These are phyloP conservation scores for Multifurca ochricompacta DNA, from an alignment of 768 basidiomycete genomes.

Conservation along the genomic window DNA sequence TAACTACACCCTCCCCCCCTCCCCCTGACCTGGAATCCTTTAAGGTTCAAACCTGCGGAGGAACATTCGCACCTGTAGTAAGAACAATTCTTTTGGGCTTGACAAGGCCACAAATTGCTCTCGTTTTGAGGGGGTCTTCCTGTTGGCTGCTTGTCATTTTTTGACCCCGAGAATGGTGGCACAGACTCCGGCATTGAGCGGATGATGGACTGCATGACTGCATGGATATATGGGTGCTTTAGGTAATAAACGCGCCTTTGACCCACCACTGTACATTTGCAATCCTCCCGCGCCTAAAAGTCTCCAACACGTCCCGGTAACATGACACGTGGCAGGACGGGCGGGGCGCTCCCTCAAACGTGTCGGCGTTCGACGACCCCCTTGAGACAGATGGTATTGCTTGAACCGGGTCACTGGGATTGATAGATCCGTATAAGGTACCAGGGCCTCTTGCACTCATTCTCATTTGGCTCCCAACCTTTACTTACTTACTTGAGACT, in stretches of 20 bases:
- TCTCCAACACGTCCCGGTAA: conserved; percentile 4
- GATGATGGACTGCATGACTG: neutral
- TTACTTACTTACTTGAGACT: neutral
- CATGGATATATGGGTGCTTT: neutral
- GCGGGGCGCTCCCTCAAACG: conserved; percentile 6
- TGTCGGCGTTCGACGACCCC: conserved; percentile 6
- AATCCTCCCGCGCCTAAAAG: conserved; percentile 1
- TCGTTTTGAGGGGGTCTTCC: neutral
- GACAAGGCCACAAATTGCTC: neutral
- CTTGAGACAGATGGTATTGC: conserved; percentile 10
- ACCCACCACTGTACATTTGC: conserved; percentile 14
- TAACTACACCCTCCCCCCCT: neutral
- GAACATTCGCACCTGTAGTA: neutral
- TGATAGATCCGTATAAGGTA: conserved; percentile 15
- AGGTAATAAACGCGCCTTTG: conserved; percentile 14
- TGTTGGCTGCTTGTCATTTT: neutral
- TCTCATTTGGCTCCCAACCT: neutral
- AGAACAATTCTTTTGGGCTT: neutral
- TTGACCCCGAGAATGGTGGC: conserved; percentile 5
- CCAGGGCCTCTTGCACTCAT: conserved; percentile 3
- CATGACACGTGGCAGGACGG: conserved; percentile 13
- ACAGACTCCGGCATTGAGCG: conserved; percentile 8
- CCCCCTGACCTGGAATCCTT: conserved; percentile 4
- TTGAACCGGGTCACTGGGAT: neutral
- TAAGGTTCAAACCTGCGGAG: neutral